Evolutionary conservation across 2,329 filamentous ascomycete genomes (phyloP).

Genomic region (Neonectria magnoliae): DNA sequence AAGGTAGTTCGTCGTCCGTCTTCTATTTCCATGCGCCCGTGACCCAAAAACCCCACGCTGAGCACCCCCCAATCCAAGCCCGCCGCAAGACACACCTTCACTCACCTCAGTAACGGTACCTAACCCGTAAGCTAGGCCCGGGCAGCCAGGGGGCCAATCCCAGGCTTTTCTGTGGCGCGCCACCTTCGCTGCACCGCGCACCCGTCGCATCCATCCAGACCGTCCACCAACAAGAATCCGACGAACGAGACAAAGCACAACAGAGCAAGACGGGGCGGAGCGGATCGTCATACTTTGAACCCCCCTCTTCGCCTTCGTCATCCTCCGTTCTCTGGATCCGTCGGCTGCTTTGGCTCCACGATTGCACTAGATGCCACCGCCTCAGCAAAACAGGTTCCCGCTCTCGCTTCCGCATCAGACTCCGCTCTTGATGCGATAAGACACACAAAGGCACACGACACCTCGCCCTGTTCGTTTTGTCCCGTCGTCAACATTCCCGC

Average conservation of each 20-base stretch:
- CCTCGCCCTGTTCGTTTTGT: slow-evolving; percentile 12
- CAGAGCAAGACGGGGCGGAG: slow-evolving; percentile 10
- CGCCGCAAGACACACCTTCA: neutral
- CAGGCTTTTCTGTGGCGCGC: slow-evolving; percentile 10
- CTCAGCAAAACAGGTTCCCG: slow-evolving; percentile 9
- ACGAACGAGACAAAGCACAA: slow-evolving; percentile 19
- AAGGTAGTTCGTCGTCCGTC: neutral
- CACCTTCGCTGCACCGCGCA: neutral
- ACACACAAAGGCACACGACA: slow-evolving; percentile 19
- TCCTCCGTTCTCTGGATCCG: neutral
- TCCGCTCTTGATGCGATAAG: slow-evolving; percentile 19
- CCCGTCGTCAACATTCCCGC: slow-evolving; percentile 49
- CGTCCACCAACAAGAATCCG: slow-evolving; percentile 13
- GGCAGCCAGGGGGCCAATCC: slow-evolving; percentile 6
- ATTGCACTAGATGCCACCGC: slow-evolving; percentile 6
- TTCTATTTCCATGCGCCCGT: neutral
- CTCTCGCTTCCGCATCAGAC: slow-evolving; percentile 10
- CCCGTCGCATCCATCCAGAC: slow-evolving; percentile 9
- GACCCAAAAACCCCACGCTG: slow-evolving; percentile 7
- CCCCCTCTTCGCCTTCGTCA: slow-evolving; percentile 2
- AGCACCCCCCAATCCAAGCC: neutral
- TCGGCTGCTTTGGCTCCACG: neutral
- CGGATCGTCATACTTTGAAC: slow-evolving; percentile 16
- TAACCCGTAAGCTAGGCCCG: neutral
- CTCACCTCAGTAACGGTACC: slow-evolving; percentile 1